Base-by-base conservation (phyloP, 768 basidiomycete genomes). In the Piloderma croceum region DNA sequence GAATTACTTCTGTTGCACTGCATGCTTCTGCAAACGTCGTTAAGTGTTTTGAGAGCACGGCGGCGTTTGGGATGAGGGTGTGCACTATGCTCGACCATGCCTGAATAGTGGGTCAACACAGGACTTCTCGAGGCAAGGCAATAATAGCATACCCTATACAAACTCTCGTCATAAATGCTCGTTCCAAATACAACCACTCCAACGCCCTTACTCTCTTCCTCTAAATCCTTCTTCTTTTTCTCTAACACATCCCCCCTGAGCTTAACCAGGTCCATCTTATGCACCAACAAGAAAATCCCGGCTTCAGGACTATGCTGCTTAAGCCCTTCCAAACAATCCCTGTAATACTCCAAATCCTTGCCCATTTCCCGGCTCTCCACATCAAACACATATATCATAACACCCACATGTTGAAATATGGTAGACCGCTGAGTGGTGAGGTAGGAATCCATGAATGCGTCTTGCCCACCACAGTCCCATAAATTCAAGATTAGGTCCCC, bases 391-490 rank as follows among this genome's bases (percentile, higher is more conserved):
- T 99, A 99, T 53, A 99, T 98, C 64, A 98, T 78, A 43, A 98
- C 90, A 20, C 90, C 91, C 42, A 97, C 96, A 56, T 97, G 89
- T 53, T 87, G 81, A 68, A 99, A 99, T 49, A 97, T 94, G 24
- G 86, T 92, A n/a, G 83, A 74, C 45, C 90, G 83, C 58, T 97
- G 91, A 0, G 84, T 78, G 24, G 84, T 83, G 43, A 99, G 83
- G 64, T 97, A 98, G 21, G 87, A 86, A 62, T 97, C 93, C 82
- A 98, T 92, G 71, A 96, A 98, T 11, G 91, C 79, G 59, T 96
- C 91, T 63, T 99, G 96, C 6, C 96, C 96, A 31, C 94, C 96
- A 51, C 96, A 97, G 64, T 99, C 96, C 94, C 94, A 97, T 5
- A 97, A 73, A 58, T 94, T 94, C 61, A 99, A 79, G 46, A 91